phyloP scores from a whole-genome alignment of 2,329 filamentous ascomycete species.

The Fusarium illudens region DNA sequence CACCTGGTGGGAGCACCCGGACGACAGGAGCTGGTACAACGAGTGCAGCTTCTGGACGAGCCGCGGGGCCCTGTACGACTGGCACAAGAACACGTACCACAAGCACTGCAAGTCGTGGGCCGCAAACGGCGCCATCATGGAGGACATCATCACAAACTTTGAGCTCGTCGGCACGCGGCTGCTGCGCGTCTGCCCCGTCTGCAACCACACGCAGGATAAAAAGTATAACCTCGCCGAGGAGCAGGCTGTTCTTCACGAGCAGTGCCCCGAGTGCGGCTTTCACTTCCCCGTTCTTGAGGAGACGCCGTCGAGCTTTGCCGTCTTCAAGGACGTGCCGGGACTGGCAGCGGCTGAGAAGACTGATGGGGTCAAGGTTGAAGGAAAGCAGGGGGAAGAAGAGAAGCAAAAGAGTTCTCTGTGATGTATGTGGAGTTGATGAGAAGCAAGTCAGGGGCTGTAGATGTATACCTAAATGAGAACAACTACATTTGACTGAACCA shows the following conservation, averaged over 20 bases:
- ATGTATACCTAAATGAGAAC: not conserved
- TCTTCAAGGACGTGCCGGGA: conserved; percentile 17
- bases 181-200: conserved; percentile 23
- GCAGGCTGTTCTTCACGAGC: conserved; percentile 23
- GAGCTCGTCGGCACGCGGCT: conserved; percentile 25
- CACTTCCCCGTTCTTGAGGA: conserved; percentile 31
- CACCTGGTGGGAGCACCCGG: conserved; percentile 23
- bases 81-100: conserved; percentile 29
- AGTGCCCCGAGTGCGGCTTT: conserved; percentile 27
- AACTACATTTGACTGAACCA: not conserved
- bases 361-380: not conserved
- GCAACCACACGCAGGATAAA: conserved; percentile 23
- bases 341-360: not conserved
- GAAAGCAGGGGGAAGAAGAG: not conserved
- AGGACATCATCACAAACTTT: conserved; percentile 33
- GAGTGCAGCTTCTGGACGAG: conserved; percentile 33
- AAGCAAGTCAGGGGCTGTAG: not conserved
- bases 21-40: conserved; percentile 23
- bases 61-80: conserved; percentile 20
- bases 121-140: conserved; percentile 29
- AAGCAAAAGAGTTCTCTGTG: not conserved
- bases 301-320: conserved; percentile 21
- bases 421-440: not conserved
- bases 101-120: conserved; percentile 31
- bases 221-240: conserved; percentile 32